Percentiles rank a stretch among this genome's conserved stretches.
Conservation (phyloP, 164 flowering plant species). For the Magnolia officinalis region DNA sequence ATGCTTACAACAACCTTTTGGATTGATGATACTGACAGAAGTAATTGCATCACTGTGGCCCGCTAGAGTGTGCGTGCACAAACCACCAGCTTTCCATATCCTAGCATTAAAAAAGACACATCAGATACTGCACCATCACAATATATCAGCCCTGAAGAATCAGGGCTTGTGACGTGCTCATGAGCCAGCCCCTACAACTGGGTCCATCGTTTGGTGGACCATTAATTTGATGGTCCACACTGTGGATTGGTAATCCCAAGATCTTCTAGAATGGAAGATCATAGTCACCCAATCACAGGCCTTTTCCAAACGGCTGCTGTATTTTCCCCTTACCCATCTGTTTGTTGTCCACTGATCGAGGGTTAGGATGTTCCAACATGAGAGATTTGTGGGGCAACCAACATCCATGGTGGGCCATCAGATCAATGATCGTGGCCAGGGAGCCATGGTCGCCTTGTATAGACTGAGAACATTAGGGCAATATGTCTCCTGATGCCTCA, state of each 20-base stretch:
- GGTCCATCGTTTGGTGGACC: neutral
- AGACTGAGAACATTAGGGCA: neutral
- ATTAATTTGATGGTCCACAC: neutral
- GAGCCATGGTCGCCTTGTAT: neutral
- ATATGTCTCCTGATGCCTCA: neutral
- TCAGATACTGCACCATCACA: neutral
- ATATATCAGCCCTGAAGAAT: too few relatives aligned
- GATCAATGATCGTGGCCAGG: neutral
- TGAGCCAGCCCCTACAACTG: too few relatives aligned
- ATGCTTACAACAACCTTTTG: conserved; percentile 42
- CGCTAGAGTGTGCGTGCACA: conserved; percentile 71
- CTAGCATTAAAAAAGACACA: conserved; percentile 28
- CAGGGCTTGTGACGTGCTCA: too few relatives aligned
- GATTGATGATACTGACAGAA: conserved; percentile 52
- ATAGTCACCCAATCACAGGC: neutral
- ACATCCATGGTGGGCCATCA: neutral
- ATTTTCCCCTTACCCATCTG: neutral
- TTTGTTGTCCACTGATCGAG: neutral
- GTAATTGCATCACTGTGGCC: conserved; percentile 77
- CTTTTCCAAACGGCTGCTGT: neutral
- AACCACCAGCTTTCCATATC: conserved; percentile 74
- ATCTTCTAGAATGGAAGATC: neutral
- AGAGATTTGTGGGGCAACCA: neutral
- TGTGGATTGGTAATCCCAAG: neutral
- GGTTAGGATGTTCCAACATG: neutral